Conservation (phyloP, 2,329 filamentous ascomycete genomes). For the Daldinia sp. region DNA sequence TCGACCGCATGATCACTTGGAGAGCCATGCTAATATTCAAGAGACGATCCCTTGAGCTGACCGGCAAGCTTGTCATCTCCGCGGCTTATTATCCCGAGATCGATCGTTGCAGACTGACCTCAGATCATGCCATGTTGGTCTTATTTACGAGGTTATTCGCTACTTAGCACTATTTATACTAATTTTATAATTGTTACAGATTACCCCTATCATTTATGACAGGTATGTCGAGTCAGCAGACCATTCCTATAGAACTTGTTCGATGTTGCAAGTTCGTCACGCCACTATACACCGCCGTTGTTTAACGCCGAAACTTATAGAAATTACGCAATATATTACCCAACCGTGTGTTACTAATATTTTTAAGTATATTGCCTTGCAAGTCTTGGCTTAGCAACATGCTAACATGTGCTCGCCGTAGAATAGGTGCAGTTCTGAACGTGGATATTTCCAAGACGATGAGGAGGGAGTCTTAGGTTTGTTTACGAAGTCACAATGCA, state of each 20-base stretch:
- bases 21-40: neutral
- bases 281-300: slow-evolving; percentile 5
- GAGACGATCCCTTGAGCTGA: neutral
- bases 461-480: neutral
- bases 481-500: neutral
- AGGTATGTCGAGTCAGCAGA: slow-evolving; percentile 4
- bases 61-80: neutral
- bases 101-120: neutral
- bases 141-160: neutral
- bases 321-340: neutral
- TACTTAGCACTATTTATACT: neutral
- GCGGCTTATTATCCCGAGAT: neutral
- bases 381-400: neutral
- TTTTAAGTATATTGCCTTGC: neutral
- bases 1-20: neutral
- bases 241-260: neutral
- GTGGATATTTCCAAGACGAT: neutral
- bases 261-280: slow-evolving; percentile 15
- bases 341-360: neutral
- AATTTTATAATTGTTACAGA: neutral
- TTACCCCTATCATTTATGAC: neutral
- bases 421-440: neutral
- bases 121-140: neutral
- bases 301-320: neutral
- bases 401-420: neutral